Base-by-base conservation (phyloP, 2,329 filamentous ascomycete genomes). In the Calonectria multiphialidica region DNA sequence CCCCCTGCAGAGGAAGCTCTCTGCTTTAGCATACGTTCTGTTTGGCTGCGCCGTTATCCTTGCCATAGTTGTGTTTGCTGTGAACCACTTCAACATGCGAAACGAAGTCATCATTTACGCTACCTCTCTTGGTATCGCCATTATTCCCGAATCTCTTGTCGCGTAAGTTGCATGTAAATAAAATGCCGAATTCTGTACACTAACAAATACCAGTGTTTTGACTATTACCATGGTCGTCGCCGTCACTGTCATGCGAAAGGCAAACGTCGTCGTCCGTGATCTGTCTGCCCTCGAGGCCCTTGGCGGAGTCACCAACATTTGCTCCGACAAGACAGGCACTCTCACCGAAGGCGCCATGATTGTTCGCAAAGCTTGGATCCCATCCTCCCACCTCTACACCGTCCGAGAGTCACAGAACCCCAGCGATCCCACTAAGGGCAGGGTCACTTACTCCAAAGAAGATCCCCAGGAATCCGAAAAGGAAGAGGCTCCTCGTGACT, bases 1-100 rank as follows among this genome's bases (percentile, higher is more conserved):
- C 2, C 94, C 94, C 3, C 86, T 97, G 61, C 94, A 96, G 83
- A 90, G 92, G 75, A 95, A 94, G 83, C 86, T 97, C 63, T 93
- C 93, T 72, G 93, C 94, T 77, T 88, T 97, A 72, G 94, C 94
- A 13, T 93, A 95, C 69, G 85, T 94, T 9, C 90, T 97, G 2
- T 95, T 96, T 80, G 91, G 89, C 57, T 92, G 94, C 72, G 94
- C 89, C n/a, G 81, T 90, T 13, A 79, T 90, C 23, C 83, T 91
- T 33, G 89, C 89, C 33, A 86, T 91, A 68, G 86, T 91, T 50
- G 89, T 91, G 13, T 91, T 91, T 78, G 88, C 85, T 0, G 89
- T 88, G 64, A 90, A 90, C 78, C 85, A 87, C 72, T 90, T 90
- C 77, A 76, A 86, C 53, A 81, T 88, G 64, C 82, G 85, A 49